Percentiles rank a stretch among this genome's conserved stretches.
phyloP scores from a whole-genome alignment of 306 rosid genomes.

The Abrus precatorius region DNA sequence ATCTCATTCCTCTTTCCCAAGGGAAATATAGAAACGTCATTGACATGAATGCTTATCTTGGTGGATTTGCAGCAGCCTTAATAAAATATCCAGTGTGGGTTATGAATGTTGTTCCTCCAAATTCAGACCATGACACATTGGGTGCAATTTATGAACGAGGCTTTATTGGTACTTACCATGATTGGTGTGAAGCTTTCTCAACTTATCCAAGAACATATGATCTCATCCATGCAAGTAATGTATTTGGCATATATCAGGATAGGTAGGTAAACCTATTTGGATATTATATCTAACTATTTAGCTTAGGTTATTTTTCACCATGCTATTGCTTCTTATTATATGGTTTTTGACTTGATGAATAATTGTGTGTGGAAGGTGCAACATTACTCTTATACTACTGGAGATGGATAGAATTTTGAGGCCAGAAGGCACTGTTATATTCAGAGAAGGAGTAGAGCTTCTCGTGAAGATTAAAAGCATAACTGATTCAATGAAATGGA shows the following conservation, averaged over 20 bases:
- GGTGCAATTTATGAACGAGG: conserved; percentile 93
- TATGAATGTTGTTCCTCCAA: conserved; percentile 86
- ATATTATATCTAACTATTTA: conserved; percentile 19
- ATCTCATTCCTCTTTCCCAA: conserved; percentile 61
- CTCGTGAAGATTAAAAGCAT: conserved; percentile 77
- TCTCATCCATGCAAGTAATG: conserved; percentile 83
- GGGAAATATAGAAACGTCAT: conserved; percentile 81
- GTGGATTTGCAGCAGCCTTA: conserved; percentile 86
- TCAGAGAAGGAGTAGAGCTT: conserved; percentile 84
- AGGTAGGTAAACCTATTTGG: conserved; percentile 61
- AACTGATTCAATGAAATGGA: conserved; percentile 86
- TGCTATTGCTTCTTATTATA: background rate
- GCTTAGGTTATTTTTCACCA: conserved; percentile 7
- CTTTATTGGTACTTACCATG: conserved; percentile 87
- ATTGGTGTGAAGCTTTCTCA: conserved; percentile 97
- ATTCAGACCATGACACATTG: conserved; percentile 74
- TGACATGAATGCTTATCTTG: conserved; percentile 94
- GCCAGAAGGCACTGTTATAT: conserved; percentile 90
- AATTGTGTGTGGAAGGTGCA: conserved; percentile 70
- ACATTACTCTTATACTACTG: conserved; percentile 69
- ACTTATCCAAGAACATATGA: conserved; percentile 96
- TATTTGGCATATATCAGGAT: conserved; percentile 89
- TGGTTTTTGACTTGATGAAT: conserved; percentile 27
- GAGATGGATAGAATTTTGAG: conserved; percentile 96
- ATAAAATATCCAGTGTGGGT: conserved; percentile 84